Evolutionary conservation across 1,284 basidiomycete species (phyloP), one percentile per base, ranked within the genome.

Genomic region (Chondrostereum purpureum): DNA sequence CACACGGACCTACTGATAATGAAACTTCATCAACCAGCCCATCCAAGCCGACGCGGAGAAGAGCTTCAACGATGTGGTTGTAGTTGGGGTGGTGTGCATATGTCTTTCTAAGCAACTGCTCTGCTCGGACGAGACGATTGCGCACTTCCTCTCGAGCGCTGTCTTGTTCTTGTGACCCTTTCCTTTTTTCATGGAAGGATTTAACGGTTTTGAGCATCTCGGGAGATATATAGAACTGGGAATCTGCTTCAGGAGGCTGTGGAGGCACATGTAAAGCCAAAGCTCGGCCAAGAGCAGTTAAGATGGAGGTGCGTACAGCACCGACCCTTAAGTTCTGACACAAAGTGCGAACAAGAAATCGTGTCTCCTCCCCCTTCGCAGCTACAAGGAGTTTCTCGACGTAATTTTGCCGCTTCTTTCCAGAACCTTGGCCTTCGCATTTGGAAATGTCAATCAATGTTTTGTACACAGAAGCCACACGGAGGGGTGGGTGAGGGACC

Each of bases 1-100:
- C n/a, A n/a, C n/a, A n/a, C 74, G 57, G 50, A 86, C 88, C 92
- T 34, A 94, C 78, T 20, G 78, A 77, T 35, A 95, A 71, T 1
- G 81, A 78, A 0, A 95, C 88, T 16, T 71, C 70, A n/a, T 75
- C 67, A 22, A 73, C 65, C 8, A 93, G 68, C 2, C 68, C 72
- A 24, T 78, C 73, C 12, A 91, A 64, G 1, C 86, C 87, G 19
- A 58, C 65, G 8, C 75, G 62, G n/a, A 85, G 66, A 22, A 91
- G 62, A 11, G 82, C 88, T 2, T 67, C 63, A 4, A 87, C 70
- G 31, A 97, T 83, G 55, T 92, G 74, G 41, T 83, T 81, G 58
- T 92, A 93, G 59, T 91, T 88, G 12, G 93, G 93, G 69, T 94
- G 92, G 46, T 87, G 80, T 11, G 89, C 89, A 58, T 88, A 94